phyloP scores from a whole-genome alignment of 495 filamentous ascomycete species.

The Penicillium mononematosum region DNA sequence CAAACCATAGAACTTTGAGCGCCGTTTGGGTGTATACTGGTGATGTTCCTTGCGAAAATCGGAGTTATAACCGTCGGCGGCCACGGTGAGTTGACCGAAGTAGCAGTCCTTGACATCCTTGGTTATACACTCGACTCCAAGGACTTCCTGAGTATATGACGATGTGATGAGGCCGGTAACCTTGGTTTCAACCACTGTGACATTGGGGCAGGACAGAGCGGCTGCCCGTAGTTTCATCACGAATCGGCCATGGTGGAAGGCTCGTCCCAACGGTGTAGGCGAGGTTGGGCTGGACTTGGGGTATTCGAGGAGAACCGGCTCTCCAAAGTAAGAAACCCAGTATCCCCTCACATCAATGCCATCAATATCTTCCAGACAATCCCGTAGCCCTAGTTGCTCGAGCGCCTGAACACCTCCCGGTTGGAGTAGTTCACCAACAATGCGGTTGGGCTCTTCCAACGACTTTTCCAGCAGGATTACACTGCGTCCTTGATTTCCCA shows the following conservation, averaged over 20 bases:
- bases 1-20: conserved; percentile 85
- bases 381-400: conserved; percentile 70
- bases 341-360: conserved; percentile 79
- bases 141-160: conserved; percentile 57
- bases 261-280: conserved; percentile 59
- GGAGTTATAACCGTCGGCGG: conserved; percentile 90
- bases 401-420: conserved; percentile 86
- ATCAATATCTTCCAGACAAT: conserved; percentile 89
- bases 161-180: conserved; percentile 61
- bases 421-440: conserved; percentile 93
- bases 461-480: conserved; percentile 88
- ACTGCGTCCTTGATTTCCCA: conserved; percentile 83
- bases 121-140: conserved; percentile 73
- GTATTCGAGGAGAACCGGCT: conserved; percentile 79
- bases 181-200: conserved; percentile 72
- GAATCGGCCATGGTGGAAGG: conserved; percentile 84
- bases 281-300: conserved; percentile 35
- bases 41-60: conserved; percentile 86
- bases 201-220: conserved; percentile 63
- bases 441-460: conserved; percentile 91
- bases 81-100: conserved; percentile 82
- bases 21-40: conserved; percentile 62
- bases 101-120: conserved; percentile 64
- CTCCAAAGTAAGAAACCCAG: conserved; percentile 78
- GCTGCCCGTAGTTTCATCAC: conserved; percentile 71